Evolutionary conservation across 306 rosid species (phyloP).

Genomic region (Acacia acuminata): DNA sequence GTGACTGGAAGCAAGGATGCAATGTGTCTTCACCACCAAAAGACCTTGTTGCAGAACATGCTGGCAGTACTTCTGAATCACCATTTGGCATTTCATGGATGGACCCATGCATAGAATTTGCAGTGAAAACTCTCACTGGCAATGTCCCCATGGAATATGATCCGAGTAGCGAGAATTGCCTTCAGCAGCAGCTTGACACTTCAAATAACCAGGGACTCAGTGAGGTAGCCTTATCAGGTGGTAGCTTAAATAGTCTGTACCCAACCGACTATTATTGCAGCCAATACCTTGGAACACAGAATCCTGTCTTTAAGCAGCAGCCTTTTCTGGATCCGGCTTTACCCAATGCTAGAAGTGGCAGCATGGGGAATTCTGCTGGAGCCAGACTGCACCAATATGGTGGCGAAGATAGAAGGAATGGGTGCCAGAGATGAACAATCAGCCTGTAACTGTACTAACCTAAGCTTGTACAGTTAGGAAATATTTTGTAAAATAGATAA

Average conservation of each 20-base stretch:
- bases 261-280: conserved; percentile 35
- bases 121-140: conserved; percentile 70
- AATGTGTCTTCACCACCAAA: conserved; percentile 26
- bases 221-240: conserved; percentile 36
- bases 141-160: conserved; percentile 55
- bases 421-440: conserved; percentile 38
- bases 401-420: conserved; percentile 46
- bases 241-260: conserved; percentile 31
- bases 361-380: conserved; percentile 41
- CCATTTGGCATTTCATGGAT: conserved; percentile 51
- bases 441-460: conserved; percentile 34
- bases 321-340: conserved; percentile 38
- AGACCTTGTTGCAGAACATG: conserved; percentile 24
- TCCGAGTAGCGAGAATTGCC: conserved; percentile 47
- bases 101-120: conserved; percentile 87
- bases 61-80: conserved; percentile 24
- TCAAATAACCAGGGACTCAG: conserved; percentile 35
- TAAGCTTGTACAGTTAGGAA: conserved; percentile 38
- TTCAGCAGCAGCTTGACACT: conserved; percentile 52
- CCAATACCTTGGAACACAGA: conserved; percentile 34
- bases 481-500: conserved; percentile 17
- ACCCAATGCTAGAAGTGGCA: conserved; percentile 30
- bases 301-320: conserved; percentile 36
- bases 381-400: conserved; percentile 36
- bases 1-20: conserved; percentile 19